phyloP scores from a whole-genome alignment of 106 monocot species.

The Narthecium ossifragum region DNA sequence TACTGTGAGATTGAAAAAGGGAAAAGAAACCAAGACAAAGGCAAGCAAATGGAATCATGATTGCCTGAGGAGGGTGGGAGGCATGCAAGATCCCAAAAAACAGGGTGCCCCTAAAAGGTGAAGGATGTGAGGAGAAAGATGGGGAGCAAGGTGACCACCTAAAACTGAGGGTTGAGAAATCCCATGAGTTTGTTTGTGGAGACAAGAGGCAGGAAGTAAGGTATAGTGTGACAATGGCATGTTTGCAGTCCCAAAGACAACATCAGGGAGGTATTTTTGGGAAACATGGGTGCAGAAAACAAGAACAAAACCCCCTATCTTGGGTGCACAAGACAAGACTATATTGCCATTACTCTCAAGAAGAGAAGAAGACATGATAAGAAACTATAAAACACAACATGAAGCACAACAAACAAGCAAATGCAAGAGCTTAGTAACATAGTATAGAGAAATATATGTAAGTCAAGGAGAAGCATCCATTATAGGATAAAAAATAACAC shows the following conservation, averaged over 20 bases:
- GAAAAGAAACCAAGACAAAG: not conserved
- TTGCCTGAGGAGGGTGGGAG: conserved; percentile 1
- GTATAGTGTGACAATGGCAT: no score
- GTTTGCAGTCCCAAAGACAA: conserved; percentile 47
- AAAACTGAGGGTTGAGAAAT: conserved; percentile 44
- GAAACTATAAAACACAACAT: conserved; percentile 16
- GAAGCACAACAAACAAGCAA: conserved; percentile 22
- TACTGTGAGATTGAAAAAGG: not conserved
- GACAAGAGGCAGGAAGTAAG: conserved; percentile 77
- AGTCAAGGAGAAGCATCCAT: conserved; percentile 20
- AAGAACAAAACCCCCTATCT: conserved; percentile 42
- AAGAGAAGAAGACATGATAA: conserved; percentile 21
- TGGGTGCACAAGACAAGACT: conserved; percentile 44
- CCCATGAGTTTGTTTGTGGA: conserved; percentile 78
- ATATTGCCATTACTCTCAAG: conserved; percentile 34
- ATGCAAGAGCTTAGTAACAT: conserved; percentile 23
- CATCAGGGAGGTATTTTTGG: conserved; percentile 39
- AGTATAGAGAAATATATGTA: conserved; percentile 16
- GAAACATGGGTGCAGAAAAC: conserved; percentile 55
- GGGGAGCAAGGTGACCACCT: conserved; percentile 35
- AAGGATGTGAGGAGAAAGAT: conserved; percentile 18
- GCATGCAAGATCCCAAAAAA: conserved; percentile 47
- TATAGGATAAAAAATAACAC: conserved; percentile 16
- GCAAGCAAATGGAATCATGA: not conserved
- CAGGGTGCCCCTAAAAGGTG: conserved; percentile 19